Base-by-base conservation (phyloP, 257 asterid genomes). In the Solanum chmielewskii region DNA sequence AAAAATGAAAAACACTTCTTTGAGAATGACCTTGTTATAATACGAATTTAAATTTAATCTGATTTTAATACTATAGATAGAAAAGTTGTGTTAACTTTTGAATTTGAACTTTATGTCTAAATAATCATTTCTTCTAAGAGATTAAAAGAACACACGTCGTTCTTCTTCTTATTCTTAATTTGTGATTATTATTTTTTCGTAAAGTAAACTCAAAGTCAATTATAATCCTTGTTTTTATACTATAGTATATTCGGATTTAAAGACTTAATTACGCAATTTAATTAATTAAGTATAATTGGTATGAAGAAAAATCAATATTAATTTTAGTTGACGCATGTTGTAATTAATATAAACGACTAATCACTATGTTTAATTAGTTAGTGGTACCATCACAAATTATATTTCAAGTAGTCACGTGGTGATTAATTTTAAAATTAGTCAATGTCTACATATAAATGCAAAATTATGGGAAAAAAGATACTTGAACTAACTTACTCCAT, bases 61-160 rank as follows among this genome's bases (percentile, higher is more conserved):
- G 3, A 4, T 9, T 68, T 1, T 29, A 68, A 68, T 3, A 5
- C 2, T 3, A 2, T 0, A 27, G 7, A 4, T 33, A 4, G 16
- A 66, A 27, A 66, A 10, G 5, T 73, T 20, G n/a, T 73, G 7
- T 37, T 73, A 73, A 73, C 81, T 73, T 73, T 73, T 56, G n/a
- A 56, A 56, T 56, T 18, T 56, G 64, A 56, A 56, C 64, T 56
- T 56, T 56, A 35, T 5, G 29, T 2, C 29, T 20, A 73, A 39
- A 74, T 37, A 37, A 37, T 74, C 18, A 74, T 74, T 74, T 74
- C 31, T 74, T 74, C 82, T 37, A 21, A 74, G 82, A 74, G 82
- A 74, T 74, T 37, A 37, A 49, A 3, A 25, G 71, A 64, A 1
- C 71, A 64, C 71, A n/a, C 35, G 33, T 23, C 13, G 3, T 74